Evolutionary conservation across 768 basidiomycete genomes (phyloP).

Genomic region (Suillus plorans): DNA sequence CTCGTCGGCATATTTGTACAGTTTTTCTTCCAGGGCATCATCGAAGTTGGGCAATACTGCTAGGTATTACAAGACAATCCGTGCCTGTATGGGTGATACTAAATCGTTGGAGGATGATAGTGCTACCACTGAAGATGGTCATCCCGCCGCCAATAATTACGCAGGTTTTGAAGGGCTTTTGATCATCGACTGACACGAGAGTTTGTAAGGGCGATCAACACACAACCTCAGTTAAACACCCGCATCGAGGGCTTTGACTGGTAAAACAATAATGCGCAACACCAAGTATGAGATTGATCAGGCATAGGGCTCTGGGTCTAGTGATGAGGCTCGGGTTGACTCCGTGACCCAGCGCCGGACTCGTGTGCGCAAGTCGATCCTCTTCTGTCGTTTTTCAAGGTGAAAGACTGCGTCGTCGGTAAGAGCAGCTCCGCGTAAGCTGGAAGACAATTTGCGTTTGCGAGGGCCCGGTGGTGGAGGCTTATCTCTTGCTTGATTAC

Average conservation of each 20-base stretch:
- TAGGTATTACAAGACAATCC: slow-evolving; percentile 22
- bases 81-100: no score
- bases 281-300: no score
- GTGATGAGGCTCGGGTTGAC: not conserved
- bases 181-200: no score
- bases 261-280: no score
- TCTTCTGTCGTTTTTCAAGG: not conserved
- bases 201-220: no score
- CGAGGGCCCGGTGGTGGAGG: not conserved
- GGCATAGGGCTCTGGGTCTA: not conserved
- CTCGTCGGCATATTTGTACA: slow-evolving; percentile 47
- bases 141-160: no score
- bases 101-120: no score
- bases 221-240: no score
- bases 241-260: no score
- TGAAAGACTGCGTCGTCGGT: not conserved
- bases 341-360: not conserved
- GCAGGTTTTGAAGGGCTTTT: no score
- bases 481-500: not conserved
- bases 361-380: not conserved
- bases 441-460: not conserved
- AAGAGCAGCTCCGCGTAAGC: not conserved
- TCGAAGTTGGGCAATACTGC: slow-evolving; percentile 41
- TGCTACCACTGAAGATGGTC: no score
- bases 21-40: slow-evolving; percentile 46